Evolutionary conservation across 2,329 filamentous ascomycete genomes (phyloP), one percentile per base, ranked within the genome.

Genomic region (Westerdykella sp.): DNA sequence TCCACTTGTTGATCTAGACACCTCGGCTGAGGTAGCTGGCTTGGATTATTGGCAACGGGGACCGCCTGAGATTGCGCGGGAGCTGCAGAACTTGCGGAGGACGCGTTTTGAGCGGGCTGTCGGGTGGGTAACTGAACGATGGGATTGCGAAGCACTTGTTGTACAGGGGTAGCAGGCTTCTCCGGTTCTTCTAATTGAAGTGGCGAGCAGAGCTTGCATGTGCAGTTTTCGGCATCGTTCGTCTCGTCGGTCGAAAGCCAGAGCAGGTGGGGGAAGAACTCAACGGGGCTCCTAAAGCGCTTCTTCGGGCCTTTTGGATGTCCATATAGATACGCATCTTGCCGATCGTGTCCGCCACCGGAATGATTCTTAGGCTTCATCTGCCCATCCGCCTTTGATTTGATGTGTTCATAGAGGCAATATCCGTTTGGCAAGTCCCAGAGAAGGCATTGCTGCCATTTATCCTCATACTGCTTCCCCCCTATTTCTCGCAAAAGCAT

Each of bases 251-350:
- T 74, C 37, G 65, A 67, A 2, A 81, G 71, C 76, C 78, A 79
- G 1, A 79, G 59, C 3, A 81, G 62, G 56, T 81, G 78, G 2
- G 75, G 76, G 47, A 79, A 78, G 65, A 81, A 81, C 48, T 81
- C 78, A 40, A 71, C 71, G 0, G 78, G 77, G 53, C 76, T 80
- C 42, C 78, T 64, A 56, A 74, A 81, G 39, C 77, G 70, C 62
- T 79, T 80, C 58, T 72, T 75, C 14, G 73, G 69, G 13, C 77
- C 78, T 37, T 70, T 64, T 2, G 77, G 78, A 54, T 81, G 77
- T 15, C 78, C 78, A 56, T 80, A 81, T 5, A 81, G 68, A 50
- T 80, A 81, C 25, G 76, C 76, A 55, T 81, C 78, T 51, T 78
- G 75, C 42, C 77, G 65, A 54, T 78, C 75, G 47, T 73, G 74